Conservation (phyloP, 768 basidiomycete genomes). For the Hemileccinum rubropunctum region DNA sequence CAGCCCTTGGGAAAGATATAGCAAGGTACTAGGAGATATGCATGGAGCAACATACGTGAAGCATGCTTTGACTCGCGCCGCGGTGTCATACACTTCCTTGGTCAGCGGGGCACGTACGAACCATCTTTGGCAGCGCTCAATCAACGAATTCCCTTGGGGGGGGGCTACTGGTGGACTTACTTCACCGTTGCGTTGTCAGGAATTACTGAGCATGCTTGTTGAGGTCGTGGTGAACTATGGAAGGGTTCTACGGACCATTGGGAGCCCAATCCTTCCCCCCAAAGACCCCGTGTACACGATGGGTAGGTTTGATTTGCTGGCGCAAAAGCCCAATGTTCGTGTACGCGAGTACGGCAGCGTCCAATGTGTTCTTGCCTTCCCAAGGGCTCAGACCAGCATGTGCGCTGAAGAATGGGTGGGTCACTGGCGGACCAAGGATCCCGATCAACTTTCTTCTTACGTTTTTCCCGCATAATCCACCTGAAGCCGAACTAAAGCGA, state of each 20-base stretch:
- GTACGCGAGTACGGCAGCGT: conserved; percentile 86
- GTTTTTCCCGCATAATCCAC: conserved; percentile 75
- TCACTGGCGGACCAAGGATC: not conserved
- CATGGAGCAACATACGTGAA: conserved; percentile 52
- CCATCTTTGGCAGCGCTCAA: conserved; percentile 41
- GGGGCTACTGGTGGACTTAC: conserved; percentile 36
- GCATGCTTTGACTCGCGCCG: conserved; percentile 64
- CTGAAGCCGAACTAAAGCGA: conserved; percentile 57
- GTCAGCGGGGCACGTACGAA: conserved; percentile 71
- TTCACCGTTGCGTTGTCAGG: conserved; percentile 76
- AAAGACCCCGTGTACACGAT: conserved; percentile 79
- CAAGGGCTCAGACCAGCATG: conserved; percentile 80
- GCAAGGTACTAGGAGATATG: not conserved
- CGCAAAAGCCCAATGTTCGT: conserved; percentile 75
- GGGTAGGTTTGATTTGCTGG: conserved; percentile 76
- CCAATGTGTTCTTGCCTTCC: conserved; percentile 81
- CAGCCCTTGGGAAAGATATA: conserved; percentile 45
- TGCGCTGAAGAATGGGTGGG: conserved; percentile 43
- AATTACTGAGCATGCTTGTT: conserved; percentile 51
- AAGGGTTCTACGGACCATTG: conserved; percentile 47
- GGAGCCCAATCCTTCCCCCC: conserved; percentile 73
- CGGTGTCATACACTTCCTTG: conserved; percentile 54
- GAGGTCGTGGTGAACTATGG: not conserved
- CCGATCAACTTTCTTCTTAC: conserved; percentile 35
- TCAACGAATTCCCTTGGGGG: not conserved